Conservation (phyloP, 1,139 yeast species). For the Saccharomycopsis hybrid region DNA sequence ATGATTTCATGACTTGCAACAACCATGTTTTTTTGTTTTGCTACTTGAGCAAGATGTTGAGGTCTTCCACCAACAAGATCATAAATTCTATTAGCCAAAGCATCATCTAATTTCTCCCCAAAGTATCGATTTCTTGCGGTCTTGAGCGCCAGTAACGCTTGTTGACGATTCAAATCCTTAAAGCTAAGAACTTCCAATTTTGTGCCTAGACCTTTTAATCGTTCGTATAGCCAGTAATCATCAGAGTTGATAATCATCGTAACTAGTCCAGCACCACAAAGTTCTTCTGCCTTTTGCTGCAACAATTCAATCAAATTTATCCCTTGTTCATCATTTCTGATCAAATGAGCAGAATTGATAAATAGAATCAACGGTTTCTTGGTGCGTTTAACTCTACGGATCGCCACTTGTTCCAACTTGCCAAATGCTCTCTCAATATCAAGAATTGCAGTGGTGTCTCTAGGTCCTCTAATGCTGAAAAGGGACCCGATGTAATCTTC, state of each 20-base stretch:
- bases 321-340: slow-evolving; percentile 66
- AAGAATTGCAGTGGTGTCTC: slow-evolving; percentile 76
- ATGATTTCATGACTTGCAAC: slow-evolving; percentile 64
- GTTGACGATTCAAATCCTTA: slow-evolving; percentile 52
- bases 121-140: slow-evolving; percentile 45
- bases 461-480: slow-evolving; percentile 77
- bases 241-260: slow-evolving; percentile 76
- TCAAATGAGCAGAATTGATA: slow-evolving; percentile 69
- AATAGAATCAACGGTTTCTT: slow-evolving; percentile 59
- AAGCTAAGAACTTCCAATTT: slow-evolving; percentile 69
- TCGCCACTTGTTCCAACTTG: slow-evolving; percentile 68
- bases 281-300: slow-evolving; percentile 77
- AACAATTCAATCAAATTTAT: slow-evolving; percentile 62
- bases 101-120: slow-evolving; percentile 35
- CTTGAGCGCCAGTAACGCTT: slow-evolving; percentile 51
- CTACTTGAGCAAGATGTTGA: slow-evolving; percentile 72
- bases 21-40: slow-evolving; percentile 55
- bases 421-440: slow-evolving; percentile 81
- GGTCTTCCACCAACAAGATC: slow-evolving; percentile 80
- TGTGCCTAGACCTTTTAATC: slow-evolving; percentile 66
- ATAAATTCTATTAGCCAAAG: slow-evolving; percentile 49
- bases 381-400: slow-evolving; percentile 35
- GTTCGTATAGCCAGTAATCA: slow-evolving; percentile 83
- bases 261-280: slow-evolving; percentile 70
- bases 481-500: slow-evolving; percentile 82